Evolutionary conservation across 2,329 filamentous ascomycete species (phyloP).

Genomic region (Ascochyta viciae-villosae): DNA sequence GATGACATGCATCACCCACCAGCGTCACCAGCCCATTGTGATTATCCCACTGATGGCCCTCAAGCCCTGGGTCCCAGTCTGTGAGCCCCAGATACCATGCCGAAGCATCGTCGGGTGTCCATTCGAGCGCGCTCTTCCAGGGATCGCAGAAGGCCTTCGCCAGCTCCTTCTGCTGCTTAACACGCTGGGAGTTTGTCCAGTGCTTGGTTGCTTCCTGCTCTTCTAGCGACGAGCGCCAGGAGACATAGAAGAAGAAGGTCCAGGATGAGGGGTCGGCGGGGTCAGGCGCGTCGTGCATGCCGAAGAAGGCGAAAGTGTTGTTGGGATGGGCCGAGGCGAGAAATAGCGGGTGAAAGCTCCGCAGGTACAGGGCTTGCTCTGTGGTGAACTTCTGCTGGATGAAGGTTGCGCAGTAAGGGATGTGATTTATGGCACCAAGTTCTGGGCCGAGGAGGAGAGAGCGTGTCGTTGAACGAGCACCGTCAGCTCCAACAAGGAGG

Average conservation of each 20-base stretch:
- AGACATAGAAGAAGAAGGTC: conserved; percentile 59
- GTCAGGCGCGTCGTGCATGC: conserved; percentile 52
- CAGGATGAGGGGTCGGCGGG: conserved; percentile 50
- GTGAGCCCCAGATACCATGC: conserved; percentile 47
- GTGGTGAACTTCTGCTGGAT: conserved; percentile 52
- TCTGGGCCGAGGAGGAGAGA: conserved; percentile 38
- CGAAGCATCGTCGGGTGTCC: conserved; percentile 40
- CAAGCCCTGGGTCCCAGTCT: conserved; percentile 45
- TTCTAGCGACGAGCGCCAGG: conserved; percentile 50
- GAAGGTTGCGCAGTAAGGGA: conserved; percentile 57
- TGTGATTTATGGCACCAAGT: conserved; percentile 41
- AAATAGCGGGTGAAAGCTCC: conserved; percentile 55
- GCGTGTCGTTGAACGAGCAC: conserved; percentile 42
- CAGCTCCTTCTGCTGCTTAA: conserved; percentile 52
- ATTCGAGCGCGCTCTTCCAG: conserved; percentile 51
- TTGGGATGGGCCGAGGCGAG: conserved; percentile 54
- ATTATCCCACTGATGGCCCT: conserved; percentile 44
- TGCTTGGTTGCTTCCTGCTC: conserved; percentile 50
- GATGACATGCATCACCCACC: conserved; percentile 51
- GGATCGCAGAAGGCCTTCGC: conserved; percentile 53
- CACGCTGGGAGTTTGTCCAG: conserved; percentile 46
- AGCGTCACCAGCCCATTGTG: conserved; percentile 46
- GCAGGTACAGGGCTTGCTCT: conserved; percentile 54
- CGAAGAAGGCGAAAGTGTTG: conserved; percentile 56
- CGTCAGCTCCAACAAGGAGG: conserved; percentile 49